These are phyloP conservation scores for Agrocybe praecox DNA, from an alignment of 768 basidiomycete genomes.

Conservation along the genomic window DNA sequence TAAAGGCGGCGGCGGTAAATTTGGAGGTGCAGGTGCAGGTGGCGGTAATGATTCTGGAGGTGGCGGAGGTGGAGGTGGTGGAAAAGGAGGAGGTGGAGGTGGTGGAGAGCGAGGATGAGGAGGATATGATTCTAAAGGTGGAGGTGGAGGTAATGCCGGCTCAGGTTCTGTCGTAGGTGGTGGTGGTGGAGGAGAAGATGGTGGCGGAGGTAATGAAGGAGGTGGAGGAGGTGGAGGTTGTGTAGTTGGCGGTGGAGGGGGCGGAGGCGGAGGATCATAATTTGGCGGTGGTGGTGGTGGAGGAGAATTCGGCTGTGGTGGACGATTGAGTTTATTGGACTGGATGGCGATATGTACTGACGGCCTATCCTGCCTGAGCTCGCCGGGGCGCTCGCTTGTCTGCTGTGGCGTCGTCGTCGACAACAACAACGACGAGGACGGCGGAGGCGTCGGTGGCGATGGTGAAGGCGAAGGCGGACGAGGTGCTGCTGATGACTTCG, in stretches of 20 bases:
- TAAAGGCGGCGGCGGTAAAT: conserved; percentile 1
- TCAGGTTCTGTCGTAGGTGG: conserved; percentile 28
- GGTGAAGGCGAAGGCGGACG: conserved; percentile 10
- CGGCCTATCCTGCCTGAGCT: conserved; percentile 27
- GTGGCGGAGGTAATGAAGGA: conserved; percentile 39
- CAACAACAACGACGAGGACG: too few relatives aligned
- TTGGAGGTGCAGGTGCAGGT: conserved; percentile 18
- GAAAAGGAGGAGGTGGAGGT: conserved; percentile 21
- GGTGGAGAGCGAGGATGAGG: conserved; percentile 12
- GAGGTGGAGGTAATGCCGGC: conserved; percentile 23
- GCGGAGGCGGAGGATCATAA: conserved; percentile 29
- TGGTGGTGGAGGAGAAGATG: conserved; percentile 26
- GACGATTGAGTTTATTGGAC: conserved; percentile 16
- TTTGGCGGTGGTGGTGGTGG: conserved; percentile 29
- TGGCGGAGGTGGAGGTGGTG: conserved; percentile 30
- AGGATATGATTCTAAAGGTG: conserved; percentile 14
- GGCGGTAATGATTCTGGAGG: conserved; percentile 26
- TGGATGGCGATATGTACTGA: conserved; percentile 30
- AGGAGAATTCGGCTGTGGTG: conserved; percentile 10
- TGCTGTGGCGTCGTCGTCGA: too few relatives aligned
- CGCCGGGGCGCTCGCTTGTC: conserved; percentile 16
- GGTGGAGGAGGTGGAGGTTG: conserved; percentile 31
- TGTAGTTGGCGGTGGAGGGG: conserved; percentile 26
- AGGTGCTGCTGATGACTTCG: conserved; percentile 19
- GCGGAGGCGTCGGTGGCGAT: conserved; percentile 28